These are phyloP conservation scores for Hypoxylon cercidicola DNA, from an alignment of 495 filamentous ascomycete genomes.

Conservation along the genomic window DNA sequence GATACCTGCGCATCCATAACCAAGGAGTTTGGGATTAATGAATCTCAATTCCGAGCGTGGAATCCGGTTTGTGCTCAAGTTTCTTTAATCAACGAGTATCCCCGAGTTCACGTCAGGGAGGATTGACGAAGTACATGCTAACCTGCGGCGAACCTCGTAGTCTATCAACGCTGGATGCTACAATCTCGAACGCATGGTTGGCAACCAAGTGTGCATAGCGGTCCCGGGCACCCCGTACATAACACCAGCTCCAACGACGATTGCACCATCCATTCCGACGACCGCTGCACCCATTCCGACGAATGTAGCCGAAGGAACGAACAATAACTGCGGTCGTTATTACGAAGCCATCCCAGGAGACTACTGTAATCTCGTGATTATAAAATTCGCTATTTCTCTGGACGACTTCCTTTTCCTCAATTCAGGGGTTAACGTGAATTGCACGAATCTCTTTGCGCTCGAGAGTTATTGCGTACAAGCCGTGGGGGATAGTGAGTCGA, in stretches of 20 bases:
- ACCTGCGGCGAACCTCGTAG: not conserved
- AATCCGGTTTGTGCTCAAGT: too few relatives aligned
- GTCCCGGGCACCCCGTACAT: slow-evolving; percentile 4
- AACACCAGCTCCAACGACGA: not conserved
- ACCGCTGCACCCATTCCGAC: slow-evolving; percentile 30
- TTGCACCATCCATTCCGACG: not conserved
- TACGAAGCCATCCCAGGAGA: slow-evolving; percentile 39
- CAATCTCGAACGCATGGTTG: slow-evolving; percentile 10
- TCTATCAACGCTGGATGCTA: not conserved
- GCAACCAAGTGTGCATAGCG: slow-evolving; percentile 17
- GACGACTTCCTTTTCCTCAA: slow-evolving; percentile 47
- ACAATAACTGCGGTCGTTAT: slow-evolving; percentile 32
- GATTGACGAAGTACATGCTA: too few relatives aligned
- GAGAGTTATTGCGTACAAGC: slow-evolving; percentile 44
- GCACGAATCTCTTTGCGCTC: slow-evolving; percentile 44
- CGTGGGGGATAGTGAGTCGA: slow-evolving; percentile 38
- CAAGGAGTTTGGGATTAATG: too few relatives aligned
- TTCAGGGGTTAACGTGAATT: slow-evolving; percentile 42
- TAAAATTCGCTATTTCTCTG: slow-evolving; percentile 42
- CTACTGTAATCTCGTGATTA: slow-evolving; percentile 44
- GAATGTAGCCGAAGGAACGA: slow-evolving; percentile 22
- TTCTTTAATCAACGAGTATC: too few relatives aligned
- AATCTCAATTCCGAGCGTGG: too few relatives aligned
- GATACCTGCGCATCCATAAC: slow-evolving; percentile 49
- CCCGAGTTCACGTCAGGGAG: too few relatives aligned